A percentile compares a stretch with the other conserved stretches of the same genome.
phyloP scores from a whole-genome alignment of 2,329 filamentous ascomycete genomes.

The Aspergillus tamarii region DNA sequence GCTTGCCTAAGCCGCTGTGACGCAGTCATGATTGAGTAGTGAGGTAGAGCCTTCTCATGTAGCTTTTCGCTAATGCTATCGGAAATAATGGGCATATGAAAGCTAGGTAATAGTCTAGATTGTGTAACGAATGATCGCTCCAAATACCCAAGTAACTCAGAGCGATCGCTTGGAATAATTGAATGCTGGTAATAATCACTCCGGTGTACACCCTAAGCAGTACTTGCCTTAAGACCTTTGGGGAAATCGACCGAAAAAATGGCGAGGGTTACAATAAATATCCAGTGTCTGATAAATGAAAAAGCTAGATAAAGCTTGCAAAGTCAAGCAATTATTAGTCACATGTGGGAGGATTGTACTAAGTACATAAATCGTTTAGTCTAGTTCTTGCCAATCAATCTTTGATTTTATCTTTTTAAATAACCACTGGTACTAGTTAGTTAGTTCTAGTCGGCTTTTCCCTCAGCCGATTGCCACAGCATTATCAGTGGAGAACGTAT shows the following conservation, averaged over 20 bases:
- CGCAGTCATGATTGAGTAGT: constrained; percentile 15
- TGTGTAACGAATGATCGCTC: neutral
- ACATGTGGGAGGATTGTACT: neutral
- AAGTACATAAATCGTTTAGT: neutral
- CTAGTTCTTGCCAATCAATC: neutral
- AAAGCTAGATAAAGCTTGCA: neutral
- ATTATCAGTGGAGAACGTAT: neutral
- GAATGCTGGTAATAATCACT: neutral
- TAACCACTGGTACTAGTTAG: neutral
- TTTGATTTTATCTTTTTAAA: neutral
- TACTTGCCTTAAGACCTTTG: neutral
- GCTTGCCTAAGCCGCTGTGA: constrained; percentile 10
- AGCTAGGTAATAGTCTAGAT: neutral
- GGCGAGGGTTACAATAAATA: neutral
- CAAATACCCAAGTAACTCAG: neutral
- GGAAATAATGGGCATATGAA: neutral
- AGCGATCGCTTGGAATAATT: too few species aligned
- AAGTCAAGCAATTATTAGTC: neutral
- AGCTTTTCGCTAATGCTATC: neutral
- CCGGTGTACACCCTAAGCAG: neutral
- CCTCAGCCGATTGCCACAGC: constrained; percentile 1
- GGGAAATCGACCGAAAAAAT: neutral
- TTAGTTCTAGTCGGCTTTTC: neutral
- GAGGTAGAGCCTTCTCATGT: neutral
- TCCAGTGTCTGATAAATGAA: neutral